Base-by-base conservation (phyloP, 768 basidiomycete genomes). In the Suillus decipiens region DNA sequence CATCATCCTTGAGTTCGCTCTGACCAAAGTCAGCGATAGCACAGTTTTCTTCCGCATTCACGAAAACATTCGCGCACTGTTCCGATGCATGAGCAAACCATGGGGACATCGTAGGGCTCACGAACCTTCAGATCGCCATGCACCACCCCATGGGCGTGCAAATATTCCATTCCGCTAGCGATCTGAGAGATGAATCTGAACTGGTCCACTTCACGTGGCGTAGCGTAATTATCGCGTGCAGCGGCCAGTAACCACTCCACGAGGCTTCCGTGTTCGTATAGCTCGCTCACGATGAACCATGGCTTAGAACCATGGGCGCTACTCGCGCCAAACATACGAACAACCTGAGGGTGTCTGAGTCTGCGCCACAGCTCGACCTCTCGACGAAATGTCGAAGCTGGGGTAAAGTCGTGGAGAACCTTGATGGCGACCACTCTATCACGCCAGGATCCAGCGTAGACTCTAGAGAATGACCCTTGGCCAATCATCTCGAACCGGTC, bases 1-100 rank as follows among this genome's bases (percentile, higher is more conserved):
- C 86, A 71, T 93, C 90, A 12, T 81, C 84, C 75, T 88, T 90
- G 78, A 93, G 86, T 73, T 90, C 88, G 67, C 86, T 89, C 72
- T 93, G 89, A 0, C 90, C 92, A 71, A 95, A 95, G 71, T 93
- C 92, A 34, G 90, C 86, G 48, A 95, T 86, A 47, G 93, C 80
- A 64, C 92, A 93, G 58, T 78, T 82, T 1, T 82, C 79, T 2
- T 80, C 73, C 64, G 90, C 85, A 66, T 89, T 85, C 17, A 95
- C 85, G 2, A 95, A 83, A 17, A 94, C 84, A 69, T 95, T 95
- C 2, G 88, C 81, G 2, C 84, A 89, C 89, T 85, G 47, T 24
- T 45, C 22, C 11, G 19, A 34, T n/a, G n/a, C 19, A 34, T 53
- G 11, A 53, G 51, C 17, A n/a, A 31, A 53, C 6, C 6, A 10